These are phyloP conservation scores for Salvia rosmarinus DNA, from an alignment of 257 asterid genomes.

Conservation along the genomic window DNA sequence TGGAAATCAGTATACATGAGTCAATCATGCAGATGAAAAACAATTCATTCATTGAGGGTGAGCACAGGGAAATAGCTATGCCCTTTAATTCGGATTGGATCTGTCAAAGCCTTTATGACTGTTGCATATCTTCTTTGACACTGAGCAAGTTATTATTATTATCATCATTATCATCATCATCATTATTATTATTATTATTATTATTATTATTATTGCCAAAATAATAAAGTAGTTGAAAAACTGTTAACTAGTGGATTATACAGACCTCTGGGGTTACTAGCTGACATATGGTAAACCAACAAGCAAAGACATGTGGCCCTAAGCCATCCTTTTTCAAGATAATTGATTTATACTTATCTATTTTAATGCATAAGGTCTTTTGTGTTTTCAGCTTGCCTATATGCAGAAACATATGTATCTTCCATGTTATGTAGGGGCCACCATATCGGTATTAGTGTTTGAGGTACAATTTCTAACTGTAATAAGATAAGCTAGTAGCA, in stretches of 20 bases:
- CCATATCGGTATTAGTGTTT: neutral
- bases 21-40: slow-evolving; percentile 11
- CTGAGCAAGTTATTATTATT: neutral
- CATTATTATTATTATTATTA: no score
- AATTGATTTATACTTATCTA: neutral
- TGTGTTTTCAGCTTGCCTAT: slow-evolving; percentile 12
- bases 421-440: neutral
- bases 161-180: no score
- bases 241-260: neutral
- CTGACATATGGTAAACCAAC: neutral
- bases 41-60: neutral
- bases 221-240: slow-evolving; percentile 24
- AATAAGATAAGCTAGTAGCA: neutral
- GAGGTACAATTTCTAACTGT: neutral
- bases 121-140: slow-evolving; percentile 14
- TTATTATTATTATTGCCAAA: no score
- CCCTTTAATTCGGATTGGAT: slow-evolving; percentile 6
- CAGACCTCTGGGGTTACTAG: slow-evolving; percentile 7
- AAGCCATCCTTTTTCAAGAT: neutral
- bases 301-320: neutral
- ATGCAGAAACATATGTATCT: slow-evolving; percentile 13
- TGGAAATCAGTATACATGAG: slow-evolving; percentile 21
- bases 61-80: neutral
- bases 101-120: neutral
- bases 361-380: neutral